Conservation (phyloP, 2,329 filamentous ascomycete species). For the Xenosphaeropsis pyriputrescens region DNA sequence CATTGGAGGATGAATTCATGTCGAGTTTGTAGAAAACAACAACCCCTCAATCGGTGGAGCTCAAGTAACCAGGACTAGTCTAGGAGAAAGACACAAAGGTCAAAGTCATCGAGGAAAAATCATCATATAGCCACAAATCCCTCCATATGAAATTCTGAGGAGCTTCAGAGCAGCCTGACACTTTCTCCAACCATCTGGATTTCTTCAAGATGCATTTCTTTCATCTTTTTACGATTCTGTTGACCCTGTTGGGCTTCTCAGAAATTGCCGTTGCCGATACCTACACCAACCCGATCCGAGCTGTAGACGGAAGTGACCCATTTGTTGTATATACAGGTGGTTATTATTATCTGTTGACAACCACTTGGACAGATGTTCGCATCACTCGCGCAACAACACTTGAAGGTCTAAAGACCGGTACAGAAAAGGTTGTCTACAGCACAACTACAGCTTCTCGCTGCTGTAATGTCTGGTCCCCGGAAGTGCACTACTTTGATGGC, state of each 20-base stretch:
- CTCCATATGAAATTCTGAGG: too few species aligned
- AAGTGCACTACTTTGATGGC: slow-evolving; percentile 31
- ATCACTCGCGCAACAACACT: slow-evolving; percentile 38
- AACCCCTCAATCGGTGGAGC: too few species aligned
- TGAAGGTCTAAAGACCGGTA: slow-evolving; percentile 36
- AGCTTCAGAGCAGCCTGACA: too few species aligned
- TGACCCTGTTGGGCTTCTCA: background rate
- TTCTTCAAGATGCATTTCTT: background rate
- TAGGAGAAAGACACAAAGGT: too few species aligned
- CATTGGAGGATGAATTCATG: too few species aligned
- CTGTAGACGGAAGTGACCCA: slow-evolving; percentile 34
- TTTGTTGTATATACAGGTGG: slow-evolving; percentile 34
- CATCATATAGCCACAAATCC: too few species aligned
- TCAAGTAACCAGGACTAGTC: too few species aligned
- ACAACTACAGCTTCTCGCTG: slow-evolving; percentile 29
- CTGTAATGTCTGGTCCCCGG: slow-evolving; percentile 44
- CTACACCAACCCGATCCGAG: slow-evolving; percentile 36
- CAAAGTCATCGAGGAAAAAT: too few species aligned
- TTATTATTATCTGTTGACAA: slow-evolving; percentile 42
- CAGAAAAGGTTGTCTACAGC: slow-evolving; percentile 33
- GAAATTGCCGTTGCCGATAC: slow-evolving; percentile 6
- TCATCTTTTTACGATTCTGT: slow-evolving; percentile 2
- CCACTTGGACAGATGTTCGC: slow-evolving; percentile 37
- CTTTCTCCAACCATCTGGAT: too few species aligned
- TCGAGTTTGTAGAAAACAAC: too few species aligned